Evolutionary conservation across 192 early-diverging fungal genomes (phyloP).

Genomic region (Backusella luteola): DNA sequence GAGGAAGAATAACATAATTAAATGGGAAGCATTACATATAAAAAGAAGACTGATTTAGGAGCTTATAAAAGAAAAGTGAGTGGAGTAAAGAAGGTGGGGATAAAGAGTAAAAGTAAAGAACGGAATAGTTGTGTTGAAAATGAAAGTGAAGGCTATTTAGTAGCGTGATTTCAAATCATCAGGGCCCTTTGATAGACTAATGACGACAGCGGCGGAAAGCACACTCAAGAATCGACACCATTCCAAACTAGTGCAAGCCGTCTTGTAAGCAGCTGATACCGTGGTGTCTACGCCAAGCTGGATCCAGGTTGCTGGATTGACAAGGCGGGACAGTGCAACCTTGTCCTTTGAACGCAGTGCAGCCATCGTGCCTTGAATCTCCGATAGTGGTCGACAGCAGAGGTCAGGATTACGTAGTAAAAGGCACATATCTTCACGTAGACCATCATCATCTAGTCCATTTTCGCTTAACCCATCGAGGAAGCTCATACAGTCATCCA

Average conservation of each 20-base stretch:
- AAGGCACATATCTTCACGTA: conserved; percentile 12
- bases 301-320: conserved; percentile 1
- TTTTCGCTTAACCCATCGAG: neutral
- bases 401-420: conserved; percentile 17
- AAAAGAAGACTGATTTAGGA: neutral
- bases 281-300: neutral
- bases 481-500: conserved; percentile 18
- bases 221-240: conserved; percentile 33
- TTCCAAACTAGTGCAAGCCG: conserved; percentile 12
- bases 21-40: neutral
- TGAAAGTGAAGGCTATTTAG: neutral
- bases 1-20: neutral
- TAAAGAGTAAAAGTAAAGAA: conserved; percentile 1
- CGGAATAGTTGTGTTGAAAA: neutral
- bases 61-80: neutral
- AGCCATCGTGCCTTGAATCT: conserved; percentile 1
- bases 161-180: conserved; percentile 5
- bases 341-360: neutral
- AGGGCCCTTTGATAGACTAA: conserved; percentile 25
- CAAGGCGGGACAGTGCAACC: neutral
- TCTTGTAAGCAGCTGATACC: neutral
- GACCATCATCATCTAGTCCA: neutral
- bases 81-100: neutral
- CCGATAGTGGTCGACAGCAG: conserved; percentile 1
- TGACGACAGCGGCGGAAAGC: conserved; percentile 14